These are phyloP conservation scores for Neurospora sp. DNA, from an alignment of 495 filamentous ascomycete species.

Conservation along the genomic window DNA sequence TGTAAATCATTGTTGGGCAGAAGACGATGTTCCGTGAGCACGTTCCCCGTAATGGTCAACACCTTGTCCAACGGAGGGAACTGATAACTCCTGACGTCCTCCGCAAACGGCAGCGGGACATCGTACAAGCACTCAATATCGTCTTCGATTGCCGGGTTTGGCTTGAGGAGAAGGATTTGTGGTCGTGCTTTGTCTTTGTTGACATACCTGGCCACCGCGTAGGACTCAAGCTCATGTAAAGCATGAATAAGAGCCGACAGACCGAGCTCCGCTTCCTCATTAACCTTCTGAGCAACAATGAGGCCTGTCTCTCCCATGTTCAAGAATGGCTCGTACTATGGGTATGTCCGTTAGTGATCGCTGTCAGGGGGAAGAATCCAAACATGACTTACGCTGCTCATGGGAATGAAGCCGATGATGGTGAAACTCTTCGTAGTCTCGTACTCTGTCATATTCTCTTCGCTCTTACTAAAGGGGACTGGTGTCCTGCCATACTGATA, in stretches of 20 bases:
- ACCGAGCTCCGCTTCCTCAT: constrained; percentile 66
- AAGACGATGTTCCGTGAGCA: constrained; percentile 73
- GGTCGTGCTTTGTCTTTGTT: constrained; percentile 70
- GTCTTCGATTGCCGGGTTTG: constrained; percentile 63
- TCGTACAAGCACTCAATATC: constrained; percentile 86
- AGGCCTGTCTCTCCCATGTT: constrained; percentile 69
- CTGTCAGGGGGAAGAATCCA: background rate
- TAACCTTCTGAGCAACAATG: constrained; percentile 60
- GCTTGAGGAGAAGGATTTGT: constrained; percentile 70
- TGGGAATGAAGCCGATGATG: constrained; percentile 76
- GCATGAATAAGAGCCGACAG: constrained; percentile 86
- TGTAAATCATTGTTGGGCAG: constrained; percentile 66
- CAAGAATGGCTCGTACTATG: constrained; percentile 73
- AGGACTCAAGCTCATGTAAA: constrained; percentile 74
- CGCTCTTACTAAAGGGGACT: constrained; percentile 76
- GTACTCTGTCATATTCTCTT: constrained; percentile 69
- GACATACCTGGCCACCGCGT: constrained; percentile 80
- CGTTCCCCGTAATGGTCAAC: constrained; percentile 79
- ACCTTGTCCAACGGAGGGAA: constrained; percentile 88
- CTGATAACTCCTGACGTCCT: constrained; percentile 79
- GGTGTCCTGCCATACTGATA: constrained; percentile 91
- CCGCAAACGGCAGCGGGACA: constrained; percentile 84
- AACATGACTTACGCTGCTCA: constrained; percentile 48
- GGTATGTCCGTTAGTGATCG: constrained; percentile 1
- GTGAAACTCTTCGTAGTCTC: constrained; percentile 65